Conservation (phyloP, 495 filamentous ascomycete species). For the Cudoniella acicularis region DNA sequence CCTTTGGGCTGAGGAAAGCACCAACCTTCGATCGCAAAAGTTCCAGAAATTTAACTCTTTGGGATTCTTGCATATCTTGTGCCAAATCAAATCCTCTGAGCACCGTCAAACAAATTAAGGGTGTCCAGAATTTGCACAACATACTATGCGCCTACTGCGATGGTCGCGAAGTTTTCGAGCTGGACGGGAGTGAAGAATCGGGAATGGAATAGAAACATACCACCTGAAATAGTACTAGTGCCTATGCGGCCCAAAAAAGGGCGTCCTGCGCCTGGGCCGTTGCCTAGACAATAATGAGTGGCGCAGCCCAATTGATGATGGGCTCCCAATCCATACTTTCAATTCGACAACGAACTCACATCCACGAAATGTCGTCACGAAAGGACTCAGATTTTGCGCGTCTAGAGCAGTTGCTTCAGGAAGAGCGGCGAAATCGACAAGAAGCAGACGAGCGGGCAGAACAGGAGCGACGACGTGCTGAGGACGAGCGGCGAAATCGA, state of each 20-base stretch:
- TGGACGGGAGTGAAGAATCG: background rate
- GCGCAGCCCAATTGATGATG: background rate
- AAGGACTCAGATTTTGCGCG: constrained; percentile 16
- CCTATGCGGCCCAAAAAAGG: background rate
- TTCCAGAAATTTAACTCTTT: constrained; percentile 2
- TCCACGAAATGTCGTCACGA: constrained; percentile 7
- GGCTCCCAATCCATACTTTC: background rate
- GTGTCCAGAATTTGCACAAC: too few species aligned
- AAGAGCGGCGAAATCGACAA: constrained; percentile 4
- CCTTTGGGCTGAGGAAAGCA: background rate
- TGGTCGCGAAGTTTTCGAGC: too few species aligned
- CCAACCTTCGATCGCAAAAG: background rate
- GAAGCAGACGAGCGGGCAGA: constrained; percentile 15
- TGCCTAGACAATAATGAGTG: background rate
- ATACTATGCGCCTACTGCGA: too few species aligned
- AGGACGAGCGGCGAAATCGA: background rate
- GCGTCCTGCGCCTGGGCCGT: background rate
- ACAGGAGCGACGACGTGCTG: constrained; percentile 4
- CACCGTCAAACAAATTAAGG: background rate
- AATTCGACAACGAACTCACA: background rate
- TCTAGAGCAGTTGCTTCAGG: background rate
- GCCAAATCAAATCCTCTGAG: background rate
- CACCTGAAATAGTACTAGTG: background rate
- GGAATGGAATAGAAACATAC: background rate
- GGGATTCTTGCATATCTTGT: background rate